Conservation (phyloP, 2,329 filamentous ascomycete species). For the Fusarium redolens region DNA sequence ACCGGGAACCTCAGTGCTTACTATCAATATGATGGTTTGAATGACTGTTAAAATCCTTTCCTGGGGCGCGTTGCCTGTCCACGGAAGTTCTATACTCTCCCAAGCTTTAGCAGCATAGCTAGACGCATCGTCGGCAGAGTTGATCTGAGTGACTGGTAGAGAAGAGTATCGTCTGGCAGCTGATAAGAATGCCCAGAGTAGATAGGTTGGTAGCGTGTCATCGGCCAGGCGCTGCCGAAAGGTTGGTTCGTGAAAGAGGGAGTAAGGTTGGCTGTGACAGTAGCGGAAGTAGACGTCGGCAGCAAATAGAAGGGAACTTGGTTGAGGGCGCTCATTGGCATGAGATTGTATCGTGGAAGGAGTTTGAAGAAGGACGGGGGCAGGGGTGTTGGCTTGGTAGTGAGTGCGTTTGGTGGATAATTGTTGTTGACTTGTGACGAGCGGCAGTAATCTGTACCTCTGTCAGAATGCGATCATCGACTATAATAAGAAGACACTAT, state of each 20-base stretch:
- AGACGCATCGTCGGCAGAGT: conserved; percentile 4
- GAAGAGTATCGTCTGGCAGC: conserved; percentile 7
- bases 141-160: neutral
- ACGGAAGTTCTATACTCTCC: conserved; percentile 18
- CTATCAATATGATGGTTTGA: conserved; percentile 19
- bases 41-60: conserved; percentile 2
- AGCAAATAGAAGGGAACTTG: neutral
- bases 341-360: neutral
- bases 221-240: neutral
- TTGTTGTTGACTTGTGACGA: neutral
- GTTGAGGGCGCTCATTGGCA: neutral
- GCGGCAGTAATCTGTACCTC: neutral
- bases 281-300: conserved; percentile 19
- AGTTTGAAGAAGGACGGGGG: neutral
- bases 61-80: neutral
- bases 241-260: conserved; percentile 14
- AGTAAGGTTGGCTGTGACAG: conserved; percentile 20
- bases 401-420: neutral
- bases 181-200: conserved; percentile 14
- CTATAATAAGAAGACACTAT: accelerated
- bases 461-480: accelerated
- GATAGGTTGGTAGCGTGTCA: neutral
- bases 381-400: neutral
- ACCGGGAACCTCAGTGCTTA: conserved; percentile 21
- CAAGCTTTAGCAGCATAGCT: conserved; percentile 11